Evolutionary conservation across 2,329 filamentous ascomycete species (phyloP).

Genomic region (Verticillium longisporum): DNA sequence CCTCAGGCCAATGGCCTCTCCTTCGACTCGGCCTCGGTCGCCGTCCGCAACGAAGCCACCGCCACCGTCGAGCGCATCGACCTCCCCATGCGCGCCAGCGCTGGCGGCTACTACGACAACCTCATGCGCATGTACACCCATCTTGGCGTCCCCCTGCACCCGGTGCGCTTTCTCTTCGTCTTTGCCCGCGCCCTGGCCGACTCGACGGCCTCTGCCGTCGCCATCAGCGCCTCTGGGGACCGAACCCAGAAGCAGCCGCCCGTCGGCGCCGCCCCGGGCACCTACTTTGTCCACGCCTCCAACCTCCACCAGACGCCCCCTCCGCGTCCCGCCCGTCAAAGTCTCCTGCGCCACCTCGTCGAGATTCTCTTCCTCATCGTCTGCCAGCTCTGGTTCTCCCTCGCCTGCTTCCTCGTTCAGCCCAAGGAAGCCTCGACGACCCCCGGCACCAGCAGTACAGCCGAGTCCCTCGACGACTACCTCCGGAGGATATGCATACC

Average conservation of each 20-base stretch:
- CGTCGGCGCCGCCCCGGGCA: slow-evolving; percentile 16
- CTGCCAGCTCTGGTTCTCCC: slow-evolving; percentile 47
- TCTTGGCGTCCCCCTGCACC: slow-evolving; percentile 40
- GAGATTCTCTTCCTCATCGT: slow-evolving; percentile 36
- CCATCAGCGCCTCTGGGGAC: neutral
- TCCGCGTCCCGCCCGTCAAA: slow-evolving; percentile 27
- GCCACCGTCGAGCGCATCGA: slow-evolving; percentile 26
- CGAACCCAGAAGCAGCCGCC: slow-evolving; percentile 1
- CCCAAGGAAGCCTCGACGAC: slow-evolving; percentile 16
- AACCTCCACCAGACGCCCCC: slow-evolving; percentile 43
- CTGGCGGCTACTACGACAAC: slow-evolving; percentile 44
- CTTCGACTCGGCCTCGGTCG: slow-evolving; percentile 30
- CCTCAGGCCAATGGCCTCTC: slow-evolving; percentile 24
- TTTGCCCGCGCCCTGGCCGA: slow-evolving; percentile 30
- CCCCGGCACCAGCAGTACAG: neutral
- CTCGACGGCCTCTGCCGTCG: neutral
- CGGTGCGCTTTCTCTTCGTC: slow-evolving; percentile 45
- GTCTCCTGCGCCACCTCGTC: slow-evolving; percentile 29
- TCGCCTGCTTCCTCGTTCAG: slow-evolving; percentile 41
- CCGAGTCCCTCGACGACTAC: slow-evolving; percentile 43
- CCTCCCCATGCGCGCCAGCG: slow-evolving; percentile 29
- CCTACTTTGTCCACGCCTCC: slow-evolving; percentile 47
- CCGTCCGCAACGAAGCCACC: slow-evolving; percentile 22
- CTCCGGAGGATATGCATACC: slow-evolving; percentile 42
- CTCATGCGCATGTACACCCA: slow-evolving; percentile 49